A percentile compares a stretch with the other conserved stretches of the same genome.
phyloP scores from a whole-genome alignment of 306 rosid genomes.

The Hylodesmum podocarpum region DNA sequence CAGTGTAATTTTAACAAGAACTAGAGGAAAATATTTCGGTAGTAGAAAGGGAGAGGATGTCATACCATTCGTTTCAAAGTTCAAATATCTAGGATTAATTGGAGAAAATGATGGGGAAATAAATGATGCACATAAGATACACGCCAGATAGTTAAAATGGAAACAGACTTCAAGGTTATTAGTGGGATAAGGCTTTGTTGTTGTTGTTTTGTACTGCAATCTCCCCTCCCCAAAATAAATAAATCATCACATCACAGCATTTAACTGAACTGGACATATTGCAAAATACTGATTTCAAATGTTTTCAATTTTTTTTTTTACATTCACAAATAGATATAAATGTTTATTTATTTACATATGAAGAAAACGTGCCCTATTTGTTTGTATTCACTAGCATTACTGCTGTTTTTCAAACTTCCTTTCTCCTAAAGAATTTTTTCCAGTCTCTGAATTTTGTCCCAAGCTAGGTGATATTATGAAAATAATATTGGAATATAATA shows the following conservation, averaged over 20 bases:
- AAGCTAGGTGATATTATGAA: slow-evolving; percentile 1
- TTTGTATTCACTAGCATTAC: neutral
- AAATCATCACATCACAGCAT: neutral
- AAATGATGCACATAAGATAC: neutral
- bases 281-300: neutral
- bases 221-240: neutral
- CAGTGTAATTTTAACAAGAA: neutral
- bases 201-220: neutral
- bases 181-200: neutral
- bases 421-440: slow-evolving; percentile 1
- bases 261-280: neutral
- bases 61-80: neutral
- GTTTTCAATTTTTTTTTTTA: neutral
- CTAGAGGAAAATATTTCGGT: neutral
- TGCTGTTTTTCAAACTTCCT: neutral
- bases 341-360: neutral
- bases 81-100: neutral
- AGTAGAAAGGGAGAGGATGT: neutral
- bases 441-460: neutral
- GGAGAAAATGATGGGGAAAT: neutral
- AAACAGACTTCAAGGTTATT: neutral
- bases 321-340: neutral
- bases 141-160: neutral
- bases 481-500: slow-evolving; percentile 6
- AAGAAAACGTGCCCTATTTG: slow-evolving; percentile 1